Base-by-base conservation (phyloP, 257 asterid genomes). In the Petunia secreta region DNA sequence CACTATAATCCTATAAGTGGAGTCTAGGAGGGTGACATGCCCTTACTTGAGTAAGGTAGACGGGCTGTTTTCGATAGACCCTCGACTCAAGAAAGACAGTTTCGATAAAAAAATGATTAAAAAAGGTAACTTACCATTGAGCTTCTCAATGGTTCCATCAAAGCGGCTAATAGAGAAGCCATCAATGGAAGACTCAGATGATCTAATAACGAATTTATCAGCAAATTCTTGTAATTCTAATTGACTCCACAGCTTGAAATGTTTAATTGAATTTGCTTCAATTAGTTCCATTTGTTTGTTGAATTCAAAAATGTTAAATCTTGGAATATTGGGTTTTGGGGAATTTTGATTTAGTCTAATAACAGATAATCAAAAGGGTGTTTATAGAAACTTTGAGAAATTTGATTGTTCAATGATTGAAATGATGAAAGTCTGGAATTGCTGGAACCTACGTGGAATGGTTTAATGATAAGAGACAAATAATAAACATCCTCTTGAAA, bases 181-280 rank as follows among this genome's bases (percentile, higher is more conserved):
- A 78, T 87, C 94, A 78, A 88, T 90, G 79, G 92, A 93, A 67
- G 91, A 91, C 71, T 91, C 95, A 53, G 84, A 80, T 34, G 98
- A 85, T 75, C 84, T 89, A 81, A 96, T 87, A 75, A 88, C 88
- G 83, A 89, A 91, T 80, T 88, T 89, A 36, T 96, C 90, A 6
- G 83, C 8, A 59, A 90, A 92, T 80, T 94, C 99, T 41, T 83
- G 89, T 43, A 96, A 86, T 84, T 89, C 92, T 90, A 94, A 73
- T 80, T 91, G 92, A 88, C 89, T 89, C 89, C 91, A 94, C 77
- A 96, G 84, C 91, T 89, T 89, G 86, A 92, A 96, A 89, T 68
- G 84, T 48, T 59, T 82, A 2, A 80, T 74, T 5, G 85, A 75
- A 60, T 73, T 64, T 73, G 86, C 84, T 75, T 84, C 84, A 50